A percentile compares a stretch with the other conserved stretches of the same genome.
phyloP scores from a whole-genome alignment of 306 rosid genomes.

The Rosa persica region DNA sequence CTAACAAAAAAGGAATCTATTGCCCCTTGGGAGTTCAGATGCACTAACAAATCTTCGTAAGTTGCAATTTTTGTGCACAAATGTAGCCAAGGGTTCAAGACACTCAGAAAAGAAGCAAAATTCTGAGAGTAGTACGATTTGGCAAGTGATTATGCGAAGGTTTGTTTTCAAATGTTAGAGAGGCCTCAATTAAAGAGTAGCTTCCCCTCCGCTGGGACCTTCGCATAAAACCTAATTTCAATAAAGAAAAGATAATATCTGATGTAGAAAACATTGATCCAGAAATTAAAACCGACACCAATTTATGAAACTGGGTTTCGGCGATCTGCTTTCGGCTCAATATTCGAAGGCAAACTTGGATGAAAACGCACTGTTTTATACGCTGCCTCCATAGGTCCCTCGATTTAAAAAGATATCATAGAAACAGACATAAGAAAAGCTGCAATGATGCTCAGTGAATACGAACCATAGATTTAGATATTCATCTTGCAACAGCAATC shows the following conservation, averaged over 20 bases:
- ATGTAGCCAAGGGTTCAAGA: slow-evolving; percentile 50
- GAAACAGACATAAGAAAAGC: background rate
- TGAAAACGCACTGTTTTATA: slow-evolving; percentile 54
- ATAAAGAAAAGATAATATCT: no score
- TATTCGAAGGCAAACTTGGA: slow-evolving; percentile 99
- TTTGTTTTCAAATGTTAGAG: slow-evolving; percentile 50
- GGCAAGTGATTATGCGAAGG: slow-evolving; percentile 73
- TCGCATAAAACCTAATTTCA: slow-evolving; percentile 24
- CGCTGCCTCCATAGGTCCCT: slow-evolving; percentile 94
- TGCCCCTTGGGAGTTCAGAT: background rate
- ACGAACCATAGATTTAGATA: slow-evolving; percentile 63
- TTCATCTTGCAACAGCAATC: slow-evolving; percentile 82
- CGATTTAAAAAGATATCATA: background rate
- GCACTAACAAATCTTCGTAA: background rate
- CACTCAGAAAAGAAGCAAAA: slow-evolving; percentile 22
- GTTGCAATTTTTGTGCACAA: background rate
- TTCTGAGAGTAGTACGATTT: slow-evolving; percentile 67
- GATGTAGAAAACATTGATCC: slow-evolving; percentile 42
- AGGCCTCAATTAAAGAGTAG: slow-evolving; percentile 60
- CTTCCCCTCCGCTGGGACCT: slow-evolving; percentile 90
- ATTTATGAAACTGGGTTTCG: slow-evolving; percentile 12
- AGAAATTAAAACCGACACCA: slow-evolving; percentile 30
- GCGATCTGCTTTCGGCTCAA: slow-evolving; percentile 37
- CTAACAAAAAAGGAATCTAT: background rate
- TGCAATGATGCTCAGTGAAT: slow-evolving; percentile 82